These are phyloP conservation scores for Xerocomellus dryophilus DNA, from an alignment of 768 basidiomycete genomes.

Conservation along the genomic window DNA sequence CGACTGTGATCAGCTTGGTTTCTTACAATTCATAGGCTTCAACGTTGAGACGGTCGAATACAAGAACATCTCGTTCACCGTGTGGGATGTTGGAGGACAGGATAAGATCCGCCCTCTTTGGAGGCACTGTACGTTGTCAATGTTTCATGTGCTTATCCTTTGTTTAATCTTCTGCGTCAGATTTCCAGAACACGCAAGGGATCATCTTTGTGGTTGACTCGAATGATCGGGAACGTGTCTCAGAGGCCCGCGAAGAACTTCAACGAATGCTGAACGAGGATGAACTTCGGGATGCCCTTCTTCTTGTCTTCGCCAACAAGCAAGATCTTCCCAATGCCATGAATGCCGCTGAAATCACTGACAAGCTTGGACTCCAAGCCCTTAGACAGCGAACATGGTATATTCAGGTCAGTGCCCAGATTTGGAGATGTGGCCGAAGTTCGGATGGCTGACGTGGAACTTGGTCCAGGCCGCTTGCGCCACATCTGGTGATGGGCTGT, in stretches of 20 bases:
- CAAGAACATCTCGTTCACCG: constrained; percentile 99
- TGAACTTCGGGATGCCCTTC: constrained; percentile 96
- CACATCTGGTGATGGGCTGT: constrained; percentile 96
- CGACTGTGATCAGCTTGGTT: not conserved
- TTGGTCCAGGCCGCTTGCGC: constrained; percentile 85
- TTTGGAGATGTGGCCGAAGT: not conserved
- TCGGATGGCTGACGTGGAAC: constrained; percentile 16
- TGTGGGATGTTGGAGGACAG: constrained; percentile 99
- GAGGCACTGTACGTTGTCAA: constrained; percentile 88
- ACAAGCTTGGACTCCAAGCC: constrained; percentile 97
- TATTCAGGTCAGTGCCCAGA: constrained; percentile 67
- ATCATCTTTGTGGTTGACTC: constrained; percentile 99
- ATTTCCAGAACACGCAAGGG: constrained; percentile 99
- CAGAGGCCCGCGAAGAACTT: constrained; percentile 97
- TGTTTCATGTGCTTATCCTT: constrained; percentile 6
- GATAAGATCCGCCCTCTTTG: constrained; percentile 99
- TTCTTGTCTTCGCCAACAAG: constrained; percentile 99
- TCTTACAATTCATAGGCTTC: constrained; percentile 66
- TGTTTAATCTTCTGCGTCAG: constrained; percentile 41
- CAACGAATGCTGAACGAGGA: constrained; percentile 99
- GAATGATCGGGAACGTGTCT: constrained; percentile 98
- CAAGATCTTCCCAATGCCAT: constrained; percentile 99
- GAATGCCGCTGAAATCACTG: constrained; percentile 99
- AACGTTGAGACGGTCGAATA: constrained; percentile 99
- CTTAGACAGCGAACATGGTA: constrained; percentile 98